Evolutionary conservation across 2,329 filamentous ascomycete genomes (phyloP).

Genomic region (Scedosporium minutisporum): DNA sequence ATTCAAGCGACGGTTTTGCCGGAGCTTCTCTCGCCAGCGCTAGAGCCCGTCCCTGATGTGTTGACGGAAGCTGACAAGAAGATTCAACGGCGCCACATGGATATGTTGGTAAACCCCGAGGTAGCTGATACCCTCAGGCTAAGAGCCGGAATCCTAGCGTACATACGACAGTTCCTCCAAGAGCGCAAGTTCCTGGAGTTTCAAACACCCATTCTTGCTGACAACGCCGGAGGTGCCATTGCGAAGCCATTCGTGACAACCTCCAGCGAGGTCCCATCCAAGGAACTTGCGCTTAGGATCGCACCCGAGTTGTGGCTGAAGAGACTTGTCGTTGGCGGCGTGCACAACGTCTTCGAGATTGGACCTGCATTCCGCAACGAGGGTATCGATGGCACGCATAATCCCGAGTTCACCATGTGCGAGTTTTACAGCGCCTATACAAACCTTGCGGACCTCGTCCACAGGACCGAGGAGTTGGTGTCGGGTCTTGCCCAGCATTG

Average conservation of each 20-base stretch:
- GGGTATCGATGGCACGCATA: constrained; percentile 82
- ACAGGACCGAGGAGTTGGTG: constrained; percentile 65
- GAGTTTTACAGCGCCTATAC: constrained; percentile 91
- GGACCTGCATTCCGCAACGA: constrained; percentile 91
- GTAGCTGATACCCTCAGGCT: constrained; percentile 62
- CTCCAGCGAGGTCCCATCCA: constrained; percentile 65
- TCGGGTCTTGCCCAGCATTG: constrained; percentile 46
- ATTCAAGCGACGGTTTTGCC: constrained; percentile 61
- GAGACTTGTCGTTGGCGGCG: constrained; percentile 76
- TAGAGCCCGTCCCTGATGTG: constrained; percentile 67
- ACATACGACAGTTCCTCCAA: constrained; percentile 65
- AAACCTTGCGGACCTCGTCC: constrained; percentile 64
- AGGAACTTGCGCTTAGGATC: constrained; percentile 68
- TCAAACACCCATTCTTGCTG: constrained; percentile 78
- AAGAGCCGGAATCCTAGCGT: constrained; percentile 63
- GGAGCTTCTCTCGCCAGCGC: constrained; percentile 61
- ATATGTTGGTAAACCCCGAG: constrained; percentile 67
- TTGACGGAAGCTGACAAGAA: constrained; percentile 63
- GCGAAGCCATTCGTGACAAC: constrained; percentile 78
- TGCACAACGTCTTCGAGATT: constrained; percentile 87
- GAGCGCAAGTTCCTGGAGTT: constrained; percentile 72
- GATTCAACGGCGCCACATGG: constrained; percentile 71
- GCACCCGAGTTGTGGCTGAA: constrained; percentile 95
- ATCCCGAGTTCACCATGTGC: constrained; percentile 94
- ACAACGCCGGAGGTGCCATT: constrained; percentile 74